Base-by-base conservation (phyloP, 345 rosid species). In the Xanthoceras sorbifolium region DNA sequence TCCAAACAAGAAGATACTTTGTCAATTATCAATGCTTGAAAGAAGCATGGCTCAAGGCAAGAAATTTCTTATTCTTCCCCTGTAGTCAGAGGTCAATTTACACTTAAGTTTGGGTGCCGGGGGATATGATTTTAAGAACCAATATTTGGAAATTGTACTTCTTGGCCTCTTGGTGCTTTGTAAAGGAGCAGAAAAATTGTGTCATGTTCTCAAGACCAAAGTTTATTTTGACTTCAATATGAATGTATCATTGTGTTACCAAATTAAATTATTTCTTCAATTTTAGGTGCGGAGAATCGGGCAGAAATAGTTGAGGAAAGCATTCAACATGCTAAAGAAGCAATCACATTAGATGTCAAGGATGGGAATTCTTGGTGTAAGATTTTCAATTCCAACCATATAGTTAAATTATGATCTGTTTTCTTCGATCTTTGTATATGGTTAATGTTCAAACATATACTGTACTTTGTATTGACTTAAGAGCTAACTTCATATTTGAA, bases 341-440 rank as follows among this genome's bases (percentile, higher is more conserved):
- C 95, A 55, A 87, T 91, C 60, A 46, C 87, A 62, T 81, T 91
- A 84, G 95, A 91, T 80, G 93, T 91, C 80, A 91, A 86, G 85
- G 93, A 91, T 82, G 95, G 95, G 32, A 80, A 83, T 79, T 89
- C 92, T 77, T 91, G 95, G 95, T 91, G 95, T 91, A 89, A 84
- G 92, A 72, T 70, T 34, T 44, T 64, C 44, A n/a, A 52, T 68
- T 26, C 57, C 17, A 54, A 40, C 57, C 63, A 65, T 20, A 32
- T 23, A 25, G 31, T 32, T 20, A n/a, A 25, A 48, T 65, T 36
- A 5, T 76, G 62, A 69, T 25, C 77, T 20, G 25, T 3, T 14
- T 28, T 62, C 9, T 46, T 72, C 69, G 20, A 63, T 55, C 10
- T 38, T 62, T 38, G 46, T 29, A n/a, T 71, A 38, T 57, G 31